phyloP scores from a whole-genome alignment of 495 filamentous ascomycete species.

The Rostrohypoxylon terebratum region DNA sequence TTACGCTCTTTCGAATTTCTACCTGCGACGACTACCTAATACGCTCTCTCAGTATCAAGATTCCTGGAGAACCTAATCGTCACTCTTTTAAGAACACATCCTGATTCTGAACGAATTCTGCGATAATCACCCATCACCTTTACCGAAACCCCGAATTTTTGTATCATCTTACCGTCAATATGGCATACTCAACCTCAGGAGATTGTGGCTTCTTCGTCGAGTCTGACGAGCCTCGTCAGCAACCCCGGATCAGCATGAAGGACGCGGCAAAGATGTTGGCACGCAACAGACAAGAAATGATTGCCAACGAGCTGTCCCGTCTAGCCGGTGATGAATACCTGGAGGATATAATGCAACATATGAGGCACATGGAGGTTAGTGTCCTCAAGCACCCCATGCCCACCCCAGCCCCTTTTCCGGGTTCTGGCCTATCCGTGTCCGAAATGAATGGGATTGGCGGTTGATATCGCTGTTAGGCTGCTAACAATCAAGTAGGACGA shows the following conservation, averaged over 20 bases:
- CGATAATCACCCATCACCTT: conserved; percentile 38
- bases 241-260: conserved; percentile 66
- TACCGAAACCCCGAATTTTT: conserved; percentile 31
- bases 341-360: conserved; percentile 90
- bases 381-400: neutral
- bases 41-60: conserved; percentile 52
- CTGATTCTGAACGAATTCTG: conserved; percentile 30
- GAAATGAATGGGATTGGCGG: conserved; percentile 9
- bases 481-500: conserved; percentile 67
- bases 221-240: conserved; percentile 67
- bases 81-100: conserved; percentile 53
- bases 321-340: conserved; percentile 87
- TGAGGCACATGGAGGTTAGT: conserved; percentile 93
- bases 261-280: conserved; percentile 80
- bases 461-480: neutral
- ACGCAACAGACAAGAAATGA: conserved; percentile 80
- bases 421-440: neutral
- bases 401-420: neutral
- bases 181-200: conserved; percentile 74
- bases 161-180: conserved; percentile 60
- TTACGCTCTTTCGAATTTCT: conserved; percentile 60
- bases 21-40: conserved; percentile 54
- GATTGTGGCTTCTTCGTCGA: conserved; percentile 88
- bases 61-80: conserved; percentile 67
- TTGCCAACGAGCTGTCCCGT: conserved; percentile 88